A percentile compares a stretch with the other conserved stretches of the same genome.
Evolutionary conservation across 2,329 filamentous ascomycete species (phyloP).

Genomic region (Colletotrichum falcatum): DNA sequence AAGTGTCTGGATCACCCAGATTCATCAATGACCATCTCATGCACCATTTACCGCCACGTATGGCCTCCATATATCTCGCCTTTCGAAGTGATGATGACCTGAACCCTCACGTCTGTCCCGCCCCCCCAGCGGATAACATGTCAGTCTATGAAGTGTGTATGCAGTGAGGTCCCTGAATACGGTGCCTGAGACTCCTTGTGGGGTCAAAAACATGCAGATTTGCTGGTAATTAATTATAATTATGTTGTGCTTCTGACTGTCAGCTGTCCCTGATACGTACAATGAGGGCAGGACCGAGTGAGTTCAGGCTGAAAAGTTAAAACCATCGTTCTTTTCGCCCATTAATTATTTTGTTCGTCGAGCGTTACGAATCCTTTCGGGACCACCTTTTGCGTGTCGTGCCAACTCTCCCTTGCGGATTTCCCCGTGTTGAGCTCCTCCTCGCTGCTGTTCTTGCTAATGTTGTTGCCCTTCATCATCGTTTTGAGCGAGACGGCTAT

Average conservation of each 20-base stretch:
- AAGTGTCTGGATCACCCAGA: too few relatives aligned
- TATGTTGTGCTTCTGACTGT: neutral
- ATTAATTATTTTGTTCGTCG: neutral
- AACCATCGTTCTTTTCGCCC: neutral
- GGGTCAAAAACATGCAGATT: too few relatives aligned
- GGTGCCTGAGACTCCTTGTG: too few relatives aligned
- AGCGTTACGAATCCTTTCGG: conserved; percentile 9
- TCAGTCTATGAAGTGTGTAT: too few relatives aligned
- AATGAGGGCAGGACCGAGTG: too few relatives aligned
- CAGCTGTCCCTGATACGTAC: neutral
- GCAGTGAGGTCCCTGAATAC: too few relatives aligned
- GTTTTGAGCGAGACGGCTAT: neutral
- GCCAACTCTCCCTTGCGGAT: conserved; percentile 8
- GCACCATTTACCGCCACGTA: too few relatives aligned
- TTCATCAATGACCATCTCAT: too few relatives aligned
- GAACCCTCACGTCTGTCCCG: too few relatives aligned
- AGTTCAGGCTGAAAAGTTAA: neutral
- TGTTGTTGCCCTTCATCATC: neutral
- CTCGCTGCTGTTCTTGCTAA: conserved; percentile 24
- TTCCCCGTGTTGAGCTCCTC: conserved; percentile 23
- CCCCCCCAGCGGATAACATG: too few relatives aligned
- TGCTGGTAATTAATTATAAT: neutral
- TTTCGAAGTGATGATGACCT: too few relatives aligned
- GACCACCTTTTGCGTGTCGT: conserved; percentile 3
- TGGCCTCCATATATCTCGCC: too few relatives aligned